Evolutionary conservation across 805 yeast genomes (phyloP).

Genomic region (Barnettozyma pratensis): DNA sequence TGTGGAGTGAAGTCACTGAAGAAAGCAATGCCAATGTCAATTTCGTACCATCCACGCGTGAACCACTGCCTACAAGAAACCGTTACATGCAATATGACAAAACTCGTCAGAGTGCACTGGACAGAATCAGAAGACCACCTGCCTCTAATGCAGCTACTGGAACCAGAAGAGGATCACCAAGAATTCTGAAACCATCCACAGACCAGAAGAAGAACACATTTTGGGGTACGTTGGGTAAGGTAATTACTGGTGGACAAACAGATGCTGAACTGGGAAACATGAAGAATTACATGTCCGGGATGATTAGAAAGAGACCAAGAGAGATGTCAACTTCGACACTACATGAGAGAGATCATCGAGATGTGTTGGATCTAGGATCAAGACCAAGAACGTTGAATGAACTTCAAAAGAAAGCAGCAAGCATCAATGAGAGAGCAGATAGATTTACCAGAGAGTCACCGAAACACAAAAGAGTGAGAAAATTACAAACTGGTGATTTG

Average conservation of each 20-base stretch:
- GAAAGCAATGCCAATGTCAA: constrained; percentile 13
- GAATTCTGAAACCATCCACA: constrained; percentile 16
- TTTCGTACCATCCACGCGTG: constrained; percentile 12
- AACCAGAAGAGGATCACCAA: constrained; percentile 14
- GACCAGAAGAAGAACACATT: constrained; percentile 13
- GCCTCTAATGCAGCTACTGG: neutral
- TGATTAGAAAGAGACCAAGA: constrained; percentile 18
- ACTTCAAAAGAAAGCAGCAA: constrained; percentile 12
- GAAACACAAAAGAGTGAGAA: constrained; percentile 10
- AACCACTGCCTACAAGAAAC: neutral
- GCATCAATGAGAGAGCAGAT: constrained; percentile 15
- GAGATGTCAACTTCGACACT: neutral
- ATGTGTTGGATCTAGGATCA: too few relatives aligned
- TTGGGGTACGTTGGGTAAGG: constrained; percentile 19
- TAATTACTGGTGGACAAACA: constrained; percentile 11
- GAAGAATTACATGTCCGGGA: constrained; percentile 21
- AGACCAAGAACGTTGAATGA: neutral
- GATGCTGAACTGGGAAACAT: constrained; percentile 15
- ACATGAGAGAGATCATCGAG: neutral
- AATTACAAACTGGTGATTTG: neutral
- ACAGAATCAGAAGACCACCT: constrained; percentile 5
- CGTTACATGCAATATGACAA: constrained; percentile 17
- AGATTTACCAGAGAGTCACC: constrained; percentile 15
- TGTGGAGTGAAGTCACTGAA: constrained; percentile 21
- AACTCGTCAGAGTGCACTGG: constrained; percentile 5